Percentiles rank a stretch among this genome's conserved stretches.
These are phyloP conservation scores for Globisporangium yorkense DNA, from an alignment of 352 stramenopile species.

Conservation along the genomic window DNA sequence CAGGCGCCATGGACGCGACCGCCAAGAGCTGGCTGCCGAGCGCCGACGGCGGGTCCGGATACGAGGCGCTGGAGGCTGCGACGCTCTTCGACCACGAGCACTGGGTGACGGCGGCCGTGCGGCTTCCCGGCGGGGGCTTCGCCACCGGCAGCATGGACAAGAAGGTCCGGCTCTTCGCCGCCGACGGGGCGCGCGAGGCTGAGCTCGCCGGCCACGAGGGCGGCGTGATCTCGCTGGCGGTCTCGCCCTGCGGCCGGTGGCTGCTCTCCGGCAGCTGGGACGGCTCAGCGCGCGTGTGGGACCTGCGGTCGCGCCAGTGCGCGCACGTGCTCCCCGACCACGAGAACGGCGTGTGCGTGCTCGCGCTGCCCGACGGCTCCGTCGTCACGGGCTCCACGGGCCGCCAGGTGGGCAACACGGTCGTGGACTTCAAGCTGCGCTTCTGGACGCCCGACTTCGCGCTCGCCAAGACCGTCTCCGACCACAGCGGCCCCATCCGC, in stretches of 20 bases:
- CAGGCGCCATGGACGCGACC: constrained; percentile 73
- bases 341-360: constrained; percentile 82
- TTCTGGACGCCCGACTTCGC: constrained; percentile 51
- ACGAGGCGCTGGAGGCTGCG: constrained; percentile 40
- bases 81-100: constrained; percentile 76
- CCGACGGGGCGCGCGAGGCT: constrained; percentile 32
- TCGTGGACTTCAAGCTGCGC: constrained; percentile 74
- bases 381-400: constrained; percentile 78
- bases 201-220: constrained; percentile 60
- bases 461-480: constrained; percentile 47
- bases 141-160: constrained; percentile 82
- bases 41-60: constrained; percentile 16
- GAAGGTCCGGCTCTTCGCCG: constrained; percentile 55
- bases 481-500: constrained; percentile 68
- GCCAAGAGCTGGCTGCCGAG: constrained; percentile 41
- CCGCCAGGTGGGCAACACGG: constrained; percentile 62
- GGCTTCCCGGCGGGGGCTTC: constrained; percentile 47
- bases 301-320: constrained; percentile 41
- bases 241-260: constrained; percentile 28
- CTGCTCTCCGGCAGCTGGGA: constrained; percentile 82
- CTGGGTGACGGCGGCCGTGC: constrained; percentile 67
- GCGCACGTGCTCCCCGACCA: constrained; percentile 54
- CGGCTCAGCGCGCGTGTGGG: constrained; percentile 72
- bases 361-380: constrained; percentile 48
- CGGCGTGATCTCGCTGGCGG: constrained; percentile 66